Base-by-base conservation (phyloP, 345 rosid species). In the Sisymbrium altissimum region DNA sequence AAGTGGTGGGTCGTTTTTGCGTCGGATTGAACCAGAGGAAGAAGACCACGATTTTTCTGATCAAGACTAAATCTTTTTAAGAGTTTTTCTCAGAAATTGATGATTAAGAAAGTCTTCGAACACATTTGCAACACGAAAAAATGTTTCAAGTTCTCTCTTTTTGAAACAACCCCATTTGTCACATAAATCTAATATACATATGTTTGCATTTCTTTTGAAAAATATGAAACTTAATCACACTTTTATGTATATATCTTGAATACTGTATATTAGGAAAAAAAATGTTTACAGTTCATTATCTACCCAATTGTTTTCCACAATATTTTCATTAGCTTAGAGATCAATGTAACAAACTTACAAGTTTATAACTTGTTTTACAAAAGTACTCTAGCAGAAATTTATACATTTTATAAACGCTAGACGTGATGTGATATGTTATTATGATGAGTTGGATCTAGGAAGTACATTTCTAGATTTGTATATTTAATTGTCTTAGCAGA, bases 141-240 rank as follows among this genome's bases (percentile, higher is more conserved):
- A 3, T 46, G 43, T 56, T 44, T 39, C 48, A 66, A 29, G 21
- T 66, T 74, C 48, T 36, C 41, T 14, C 46, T 57, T 66, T 58
- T 54, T 48, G 62, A 39, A 59, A 50, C 68, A 58, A 30, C 38
- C 0, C 55, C 40, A 32, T n/a, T 49, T 59, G 66, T 57, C 78
- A 49, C 50, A 27, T 60, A 68, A 68, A 52, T 75, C 56, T 68
- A 50, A 49, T 50, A 59, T 75, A 75, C 68, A 75, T 65, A 48
- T 50, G 69, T 60, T 57, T 44, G 19, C 41, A 52, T 43, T 53
- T 75, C 64, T 75, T 75, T 61, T 43, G 64, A 53, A 64, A 68
- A 39, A 61, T 52, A 75, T 60, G 74, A 64, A 55, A 55, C 39
- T 44, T 21, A 39, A 35, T 18, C 14, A 60, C 45, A 27, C 4